These are phyloP conservation scores for Penicillium sp. DNA, from an alignment of 2,329 filamentous ascomycete species.

Conservation along the genomic window DNA sequence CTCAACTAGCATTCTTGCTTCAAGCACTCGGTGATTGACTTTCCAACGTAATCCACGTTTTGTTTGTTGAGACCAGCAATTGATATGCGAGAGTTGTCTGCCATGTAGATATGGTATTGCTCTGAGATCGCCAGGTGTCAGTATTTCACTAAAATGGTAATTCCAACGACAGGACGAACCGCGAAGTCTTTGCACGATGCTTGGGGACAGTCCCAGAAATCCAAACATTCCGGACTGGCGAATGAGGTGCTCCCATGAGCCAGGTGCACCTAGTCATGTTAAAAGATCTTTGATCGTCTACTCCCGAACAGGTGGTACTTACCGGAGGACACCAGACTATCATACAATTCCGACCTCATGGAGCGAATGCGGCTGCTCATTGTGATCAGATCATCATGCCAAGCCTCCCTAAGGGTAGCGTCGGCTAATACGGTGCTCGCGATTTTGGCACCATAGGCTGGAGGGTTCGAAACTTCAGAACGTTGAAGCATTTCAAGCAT, in stretches of 20 bases:
- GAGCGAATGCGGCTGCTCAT: conserved; percentile 91
- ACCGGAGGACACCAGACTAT: conserved; percentile 54
- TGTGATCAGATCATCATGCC: conserved; percentile 81
- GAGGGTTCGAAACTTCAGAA: conserved; percentile 92
- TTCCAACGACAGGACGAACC: conserved; percentile 12
- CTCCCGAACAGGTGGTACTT: background rate
- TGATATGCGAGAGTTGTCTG: conserved; percentile 88
- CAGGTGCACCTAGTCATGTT: conserved; percentile 76
- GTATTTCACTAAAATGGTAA: background rate
- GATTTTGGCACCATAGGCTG: conserved; percentile 85
- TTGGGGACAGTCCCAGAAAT: conserved; percentile 56
- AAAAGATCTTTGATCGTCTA: background rate
- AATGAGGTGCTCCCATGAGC: conserved; percentile 56
- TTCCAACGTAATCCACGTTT: conserved; percentile 40
- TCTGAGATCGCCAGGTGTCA: conserved; percentile 22
- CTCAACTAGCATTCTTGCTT: background rate
- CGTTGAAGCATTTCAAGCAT: conserved; percentile 57
- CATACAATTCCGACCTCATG: conserved; percentile 76
- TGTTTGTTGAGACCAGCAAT: conserved; percentile 83
- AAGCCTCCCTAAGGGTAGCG: conserved; percentile 71
- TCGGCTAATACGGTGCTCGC: conserved; percentile 78
- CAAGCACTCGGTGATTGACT: conserved; percentile 22
- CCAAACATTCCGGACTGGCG: conserved; percentile 99
- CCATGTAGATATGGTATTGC: conserved; percentile 48
- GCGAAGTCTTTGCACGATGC: conserved; percentile 43